These are phyloP conservation scores for Huntiella decipiens DNA, from an alignment of 2,329 filamentous ascomycete genomes.

Conservation along the genomic window DNA sequence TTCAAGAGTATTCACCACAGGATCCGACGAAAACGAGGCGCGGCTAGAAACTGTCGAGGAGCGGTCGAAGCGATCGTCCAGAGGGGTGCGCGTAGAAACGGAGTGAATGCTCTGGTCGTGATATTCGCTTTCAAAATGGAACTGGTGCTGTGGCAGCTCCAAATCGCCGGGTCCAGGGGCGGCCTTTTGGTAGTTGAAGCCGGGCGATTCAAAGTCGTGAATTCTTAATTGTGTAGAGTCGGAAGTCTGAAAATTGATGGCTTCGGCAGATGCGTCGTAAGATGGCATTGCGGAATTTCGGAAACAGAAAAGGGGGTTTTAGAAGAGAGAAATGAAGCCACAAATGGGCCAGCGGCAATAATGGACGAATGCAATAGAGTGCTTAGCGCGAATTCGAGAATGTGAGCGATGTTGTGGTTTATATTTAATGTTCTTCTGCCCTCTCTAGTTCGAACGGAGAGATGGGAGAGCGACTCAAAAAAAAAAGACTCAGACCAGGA, in stretches of 20 bases:
- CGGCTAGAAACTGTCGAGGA: conserved; percentile 8
- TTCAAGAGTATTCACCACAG: conserved; percentile 1
- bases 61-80: conserved; percentile 11
- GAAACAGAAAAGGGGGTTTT: not conserved
- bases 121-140: conserved; percentile 9
- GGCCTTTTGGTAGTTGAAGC: conserved; percentile 3
- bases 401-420: too few species aligned
- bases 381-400: too few species aligned
- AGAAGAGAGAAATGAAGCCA: too few species aligned
- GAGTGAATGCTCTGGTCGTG: conserved; percentile 10
- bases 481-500: conserved; percentile 1
- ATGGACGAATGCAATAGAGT: too few species aligned
- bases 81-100: conserved; percentile 6
- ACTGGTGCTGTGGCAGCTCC: conserved; percentile 9
- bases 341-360: too few species aligned
- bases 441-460: too few species aligned
- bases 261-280: conserved; percentile 8
- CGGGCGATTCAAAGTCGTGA: conserved; percentile 5
- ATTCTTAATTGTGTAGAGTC: conserved; percentile 7
- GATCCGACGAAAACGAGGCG: conserved; percentile 7
- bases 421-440: too few species aligned
- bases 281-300: conserved; percentile 10
- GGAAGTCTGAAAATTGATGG: conserved; percentile 7
- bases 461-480: not conserved
- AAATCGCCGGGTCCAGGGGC: not conserved